Evolutionary conservation across 2,329 filamentous ascomycete genomes (phyloP), one percentile per base, ranked within the genome.

Genomic region (Ophiocordyceps sinensis): DNA sequence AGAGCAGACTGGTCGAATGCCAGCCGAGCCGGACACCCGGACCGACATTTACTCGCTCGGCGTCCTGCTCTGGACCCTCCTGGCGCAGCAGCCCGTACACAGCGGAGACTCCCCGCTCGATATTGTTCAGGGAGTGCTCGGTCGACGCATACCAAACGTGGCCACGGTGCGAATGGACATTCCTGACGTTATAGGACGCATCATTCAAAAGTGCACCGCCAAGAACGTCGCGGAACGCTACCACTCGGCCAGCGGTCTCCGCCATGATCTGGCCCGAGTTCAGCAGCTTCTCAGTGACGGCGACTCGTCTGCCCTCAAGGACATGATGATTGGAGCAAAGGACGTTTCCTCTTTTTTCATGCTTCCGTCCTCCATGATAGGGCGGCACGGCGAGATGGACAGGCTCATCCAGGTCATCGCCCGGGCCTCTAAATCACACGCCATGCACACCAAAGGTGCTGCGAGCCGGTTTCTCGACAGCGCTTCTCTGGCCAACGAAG

Each of bases 21-120:
- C 87, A 3, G 86, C 85, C 4, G 88, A 95, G 58, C 89, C 89
- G 1, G 89, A 95, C 60, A 85, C 76, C 36, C 76, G 89, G 34
- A 95, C 89, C 14, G 89, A 96, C 59, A 93, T 95, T 28, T 95
- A 95, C 63, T 88, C 85, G 1, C 66, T 95, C 1, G 89, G 89
- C 4, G 79, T 95, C 32, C 61, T 95, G 1, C 89, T 95, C 58
- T 95, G 86, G 82, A 85, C 76, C 9, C 74, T 93, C 53, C 66
- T 94, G 37, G 84, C 85, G 2, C 85, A 87, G 26, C 75, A 80
- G 51, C 75, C 83, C 3, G 82, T 86, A 0, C 94, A 91, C 49
- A 79, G 82, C 30, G 89, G 85, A 10, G 72, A 77, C 12, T 81
- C 78, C 1, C 85, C 88, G 1, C 74, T 95, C 44, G 88, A 95